Conservation (phyloP, 2,329 filamentous ascomycete species). For the Penicillium sp. region DNA sequence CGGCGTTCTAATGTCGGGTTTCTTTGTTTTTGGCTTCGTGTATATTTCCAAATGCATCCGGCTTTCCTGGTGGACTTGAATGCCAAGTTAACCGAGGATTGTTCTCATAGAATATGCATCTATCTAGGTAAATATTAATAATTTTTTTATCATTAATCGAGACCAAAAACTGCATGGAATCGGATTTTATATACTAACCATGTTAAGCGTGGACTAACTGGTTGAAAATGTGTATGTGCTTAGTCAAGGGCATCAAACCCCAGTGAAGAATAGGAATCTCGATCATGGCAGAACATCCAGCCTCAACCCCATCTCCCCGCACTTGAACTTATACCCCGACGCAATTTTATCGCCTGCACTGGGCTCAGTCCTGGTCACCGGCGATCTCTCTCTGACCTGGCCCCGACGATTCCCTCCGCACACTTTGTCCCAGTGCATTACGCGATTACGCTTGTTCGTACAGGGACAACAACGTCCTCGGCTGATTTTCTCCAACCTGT, state of each 20-base stretch:
- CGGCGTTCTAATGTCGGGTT: constrained; percentile 16
- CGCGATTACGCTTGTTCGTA: neutral
- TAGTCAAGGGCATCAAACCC: constrained; percentile 23
- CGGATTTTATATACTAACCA: neutral
- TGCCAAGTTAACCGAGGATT: neutral
- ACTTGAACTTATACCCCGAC: neutral
- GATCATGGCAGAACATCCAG: constrained; percentile 33
- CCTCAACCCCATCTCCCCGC: constrained; percentile 1
- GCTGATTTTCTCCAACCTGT: neutral
- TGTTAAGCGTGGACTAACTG: neutral
- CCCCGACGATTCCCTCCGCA: neutral
- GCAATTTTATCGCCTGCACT: neutral
- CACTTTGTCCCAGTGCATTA: neutral
- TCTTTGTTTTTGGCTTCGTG: constrained; percentile 5
- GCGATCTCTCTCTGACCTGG: neutral
- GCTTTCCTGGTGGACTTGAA: neutral
- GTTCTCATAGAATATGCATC: neutral
- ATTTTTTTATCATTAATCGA: neutral
- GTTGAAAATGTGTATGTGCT: constrained; percentile 11
- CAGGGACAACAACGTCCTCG: neutral
- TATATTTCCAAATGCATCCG: constrained; percentile 19
- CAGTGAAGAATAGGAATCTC: constrained; percentile 27
- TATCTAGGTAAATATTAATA: neutral
- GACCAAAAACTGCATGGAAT: neutral
- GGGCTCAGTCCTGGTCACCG: neutral